Conservation (phyloP, 2,329 filamentous ascomycete genomes). For the Thielaviopsis populi region DNA sequence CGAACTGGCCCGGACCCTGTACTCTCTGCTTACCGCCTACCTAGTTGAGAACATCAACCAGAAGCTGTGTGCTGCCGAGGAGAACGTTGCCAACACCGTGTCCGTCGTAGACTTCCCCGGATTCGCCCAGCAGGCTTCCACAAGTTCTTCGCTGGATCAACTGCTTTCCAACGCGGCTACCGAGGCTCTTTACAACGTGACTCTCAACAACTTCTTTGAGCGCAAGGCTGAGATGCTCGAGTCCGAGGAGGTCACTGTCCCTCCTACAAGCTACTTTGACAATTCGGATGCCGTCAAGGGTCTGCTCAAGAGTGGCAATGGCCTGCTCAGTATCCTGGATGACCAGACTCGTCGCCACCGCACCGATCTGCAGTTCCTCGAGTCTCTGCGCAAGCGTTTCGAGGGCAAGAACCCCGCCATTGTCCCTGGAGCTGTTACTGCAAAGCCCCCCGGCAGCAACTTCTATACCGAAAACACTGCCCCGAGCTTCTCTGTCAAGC, state of each 20-base stretch:
- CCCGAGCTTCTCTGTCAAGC: conserved; percentile 76
- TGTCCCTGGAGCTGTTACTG: conserved; percentile 56
- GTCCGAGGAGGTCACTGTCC: conserved; percentile 78
- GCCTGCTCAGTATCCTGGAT: conserved; percentile 82
- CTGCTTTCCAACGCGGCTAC: conserved; percentile 87
- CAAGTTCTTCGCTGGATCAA: conserved; percentile 76
- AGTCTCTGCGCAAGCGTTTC: conserved; percentile 83
- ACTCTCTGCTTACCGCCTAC: conserved; percentile 85
- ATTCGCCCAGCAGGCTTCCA: conserved; percentile 72
- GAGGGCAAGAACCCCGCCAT: conserved; percentile 90
- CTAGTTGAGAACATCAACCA: conserved; percentile 90
- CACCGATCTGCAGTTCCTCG: conserved; percentile 76
- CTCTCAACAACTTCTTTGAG: conserved; percentile 91
- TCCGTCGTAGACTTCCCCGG: conserved; percentile 94
- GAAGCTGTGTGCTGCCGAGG: conserved; percentile 71
- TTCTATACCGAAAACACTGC: conserved; percentile 71
- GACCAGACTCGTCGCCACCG: conserved; percentile 86
- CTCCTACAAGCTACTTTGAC: conserved; percentile 92
- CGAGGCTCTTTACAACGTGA: conserved; percentile 84
- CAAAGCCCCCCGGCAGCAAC: conserved; percentile 73
- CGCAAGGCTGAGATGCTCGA: conserved; percentile 86
- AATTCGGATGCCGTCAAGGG: conserved; percentile 90
- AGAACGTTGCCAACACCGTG: conserved; percentile 80
- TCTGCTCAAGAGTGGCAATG: conserved; percentile 81
- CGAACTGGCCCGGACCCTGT: conserved; percentile 82